Base-by-base conservation (phyloP, 73 alveolate species). In the Blepharisma japonicum region DNA sequence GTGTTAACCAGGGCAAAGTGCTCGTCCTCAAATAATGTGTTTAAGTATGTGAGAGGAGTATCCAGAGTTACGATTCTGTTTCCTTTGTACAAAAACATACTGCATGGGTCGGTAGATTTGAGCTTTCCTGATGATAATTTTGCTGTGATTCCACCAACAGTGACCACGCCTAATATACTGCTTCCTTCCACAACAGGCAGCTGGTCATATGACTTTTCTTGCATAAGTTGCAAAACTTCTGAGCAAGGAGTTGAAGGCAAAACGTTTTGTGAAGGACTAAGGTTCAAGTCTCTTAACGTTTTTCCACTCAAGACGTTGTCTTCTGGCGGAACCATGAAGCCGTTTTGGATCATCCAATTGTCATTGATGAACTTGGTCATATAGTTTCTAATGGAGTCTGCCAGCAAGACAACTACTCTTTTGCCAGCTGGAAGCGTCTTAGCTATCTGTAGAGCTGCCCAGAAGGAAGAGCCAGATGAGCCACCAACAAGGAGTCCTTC, bases 271-370 rank as follows among this genome's bases (percentile, higher is more conserved):
- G 18, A 53, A 53, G 23, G 68, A 3, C 32, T 53, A 0, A 20
- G 68, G 18, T n/a, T n/a, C 23, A 53, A 20, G 23, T 53, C 68
- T 53, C 23, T 53, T n/a, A 53, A n/a, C 0, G 68, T 1, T 14
- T n/a, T 14, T n/a, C 68, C 68, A 53, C 23, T 20, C 23, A 53
- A 53, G 0, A 4, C 32, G 23, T 20, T 32, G 42, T 32, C 68
- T 53, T 53, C 23, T 53, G 68, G 68, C 2, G 68, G 32, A 53
- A 20, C 6, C 68, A 53, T 53, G 32, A 53, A n/a, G 2, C 23
- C 91, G 72, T 88, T 77, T 83, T 86, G 97, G 77, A 87, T 80
- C 97, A 93, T 91, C 98, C 98, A 93, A 79, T 86, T 90, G 78
- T 93, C 90, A 71, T 71, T 82, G 56, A 93, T 70, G 78, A 81